Conservation (phyloP, 139 green algal genomes). For the Spirogloea muscicola region DNA sequence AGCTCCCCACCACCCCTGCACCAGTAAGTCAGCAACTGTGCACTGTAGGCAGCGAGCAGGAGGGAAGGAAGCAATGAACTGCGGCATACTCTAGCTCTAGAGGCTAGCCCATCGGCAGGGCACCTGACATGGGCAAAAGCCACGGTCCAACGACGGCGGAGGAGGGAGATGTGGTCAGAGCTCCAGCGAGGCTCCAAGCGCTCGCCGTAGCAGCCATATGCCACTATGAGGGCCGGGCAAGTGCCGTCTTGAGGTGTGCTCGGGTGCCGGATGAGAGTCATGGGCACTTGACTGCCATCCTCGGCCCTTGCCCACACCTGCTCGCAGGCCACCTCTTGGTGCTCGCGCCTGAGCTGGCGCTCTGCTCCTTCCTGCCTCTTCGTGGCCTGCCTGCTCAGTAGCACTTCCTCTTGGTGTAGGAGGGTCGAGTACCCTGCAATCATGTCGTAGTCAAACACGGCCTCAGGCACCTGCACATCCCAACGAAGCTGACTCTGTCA, state of each 20-base stretch:
- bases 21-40: too few species aligned
- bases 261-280: conserved; percentile 25
- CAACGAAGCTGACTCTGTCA: too few species aligned
- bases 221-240: conserved; percentile 26
- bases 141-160: conserved; percentile 47
- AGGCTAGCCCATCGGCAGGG: too few species aligned
- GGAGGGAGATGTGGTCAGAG: conserved; percentile 24
- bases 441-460: conserved; percentile 31
- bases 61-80: too few species aligned
- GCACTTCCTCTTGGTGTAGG: conserved; percentile 18
- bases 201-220: conserved; percentile 43
- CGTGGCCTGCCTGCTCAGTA: too few species aligned
- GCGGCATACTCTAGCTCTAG: too few species aligned
- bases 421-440: not conserved
- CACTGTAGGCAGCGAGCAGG: too few species aligned
- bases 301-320: not conserved
- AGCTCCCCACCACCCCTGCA: conserved; percentile 53
- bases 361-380: not conserved
- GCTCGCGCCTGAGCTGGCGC: not conserved
- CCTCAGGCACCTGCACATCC: conserved; percentile 29
- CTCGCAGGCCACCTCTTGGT: not conserved
- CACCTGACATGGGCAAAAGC: conserved; percentile 47
- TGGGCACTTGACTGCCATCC: conserved; percentile 10
- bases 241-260: not conserved
- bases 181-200: conserved; percentile 25